These are phyloP conservation scores for Barnettozyma botsteinii DNA, from an alignment of 805 yeast genomes.

Conservation along the genomic window DNA sequence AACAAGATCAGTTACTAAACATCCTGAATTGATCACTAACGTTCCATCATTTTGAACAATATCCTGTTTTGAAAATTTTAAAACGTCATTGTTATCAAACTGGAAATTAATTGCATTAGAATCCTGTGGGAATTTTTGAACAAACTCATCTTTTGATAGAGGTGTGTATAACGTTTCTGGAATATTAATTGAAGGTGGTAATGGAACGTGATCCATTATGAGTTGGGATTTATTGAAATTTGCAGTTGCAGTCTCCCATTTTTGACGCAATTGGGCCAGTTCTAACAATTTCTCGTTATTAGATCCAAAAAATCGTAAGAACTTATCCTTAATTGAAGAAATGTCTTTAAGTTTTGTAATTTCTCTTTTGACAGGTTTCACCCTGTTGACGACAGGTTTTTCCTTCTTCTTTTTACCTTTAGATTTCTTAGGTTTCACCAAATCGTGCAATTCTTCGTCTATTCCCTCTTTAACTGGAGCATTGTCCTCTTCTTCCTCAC, in stretches of 20 bases:
- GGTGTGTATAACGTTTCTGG: constrained; percentile 13
- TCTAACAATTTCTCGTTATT: constrained; percentile 38
- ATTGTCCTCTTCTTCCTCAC: constrained; percentile 7
- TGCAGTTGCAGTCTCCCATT: constrained; percentile 46
- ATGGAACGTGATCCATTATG: constrained; percentile 12
- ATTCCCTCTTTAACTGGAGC: background rate
- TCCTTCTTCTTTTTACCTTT: too few relatives aligned
- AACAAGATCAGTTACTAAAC: constrained; percentile 43
- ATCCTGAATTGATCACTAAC: constrained; percentile 43
- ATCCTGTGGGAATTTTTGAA: constrained; percentile 21
- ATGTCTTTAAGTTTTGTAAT: constrained; percentile 21
- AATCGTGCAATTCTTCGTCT: background rate
- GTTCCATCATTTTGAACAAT: constrained; percentile 28
- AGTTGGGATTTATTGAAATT: constrained; percentile 33
- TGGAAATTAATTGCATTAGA: constrained; percentile 14
- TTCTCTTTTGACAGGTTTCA: constrained; percentile 10
- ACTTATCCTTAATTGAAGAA: constrained; percentile 37
- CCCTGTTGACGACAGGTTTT: too few relatives aligned
- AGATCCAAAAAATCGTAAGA: constrained; percentile 43
- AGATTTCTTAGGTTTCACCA: background rate
- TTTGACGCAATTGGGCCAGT: constrained; percentile 39
- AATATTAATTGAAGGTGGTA: constrained; percentile 2
- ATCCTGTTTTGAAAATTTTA: constrained; percentile 15
- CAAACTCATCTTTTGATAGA: constrained; percentile 23
- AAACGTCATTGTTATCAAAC: constrained; percentile 13